phyloP scores from a whole-genome alignment of 1,284 basidiomycete genomes.

The Schizophyllum commune region DNA sequence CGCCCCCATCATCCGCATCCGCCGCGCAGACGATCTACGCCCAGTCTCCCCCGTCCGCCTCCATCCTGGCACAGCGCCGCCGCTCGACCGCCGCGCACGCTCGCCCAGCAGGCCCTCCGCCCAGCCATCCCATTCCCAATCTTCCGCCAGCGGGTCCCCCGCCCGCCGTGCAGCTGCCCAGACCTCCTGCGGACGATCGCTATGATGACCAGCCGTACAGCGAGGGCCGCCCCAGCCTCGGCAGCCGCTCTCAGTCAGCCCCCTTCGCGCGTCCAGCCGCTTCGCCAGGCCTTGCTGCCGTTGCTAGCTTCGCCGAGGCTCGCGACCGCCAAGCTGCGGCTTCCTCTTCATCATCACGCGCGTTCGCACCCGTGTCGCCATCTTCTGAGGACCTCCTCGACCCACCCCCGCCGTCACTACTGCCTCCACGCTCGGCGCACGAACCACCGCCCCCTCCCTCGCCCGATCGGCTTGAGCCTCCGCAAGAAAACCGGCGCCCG shows the following conservation, averaged over 20 bases:
- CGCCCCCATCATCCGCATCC: neutral
- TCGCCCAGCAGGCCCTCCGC: slow-evolving; percentile 63
- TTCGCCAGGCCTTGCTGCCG: slow-evolving; percentile 48
- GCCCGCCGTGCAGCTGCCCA: slow-evolving; percentile 13
- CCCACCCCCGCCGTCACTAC: slow-evolving; percentile 43
- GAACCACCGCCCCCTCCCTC: slow-evolving; percentile 24
- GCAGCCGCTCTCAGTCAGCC: slow-evolving; percentile 21
- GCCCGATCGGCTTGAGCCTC: slow-evolving; percentile 25
- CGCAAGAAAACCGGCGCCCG: slow-evolving; percentile 33
- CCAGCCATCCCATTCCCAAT: slow-evolving; percentile 64
- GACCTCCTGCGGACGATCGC: slow-evolving; percentile 12
- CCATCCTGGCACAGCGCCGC: slow-evolving; percentile 40
- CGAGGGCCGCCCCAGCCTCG: slow-evolving; percentile 14
- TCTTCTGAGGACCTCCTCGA: slow-evolving; percentile 47
- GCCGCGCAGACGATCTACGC: neutral
- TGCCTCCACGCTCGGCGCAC: slow-evolving; percentile 18
- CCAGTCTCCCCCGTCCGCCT: slow-evolving; percentile 9
- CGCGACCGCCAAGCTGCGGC: slow-evolving; percentile 27
- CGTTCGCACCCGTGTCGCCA: slow-evolving; percentile 26
- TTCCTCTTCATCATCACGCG: slow-evolving; percentile 9
- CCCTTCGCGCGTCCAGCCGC: slow-evolving; percentile 40
- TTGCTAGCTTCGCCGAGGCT: slow-evolving; percentile 53
- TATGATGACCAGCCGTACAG: slow-evolving; percentile 7
- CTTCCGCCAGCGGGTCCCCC: slow-evolving; percentile 31
- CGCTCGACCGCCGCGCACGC: slow-evolving; percentile 57